phyloP scores from a whole-genome alignment of 352 stramenopile species.

The Phytophthora pistaciae region DNA sequence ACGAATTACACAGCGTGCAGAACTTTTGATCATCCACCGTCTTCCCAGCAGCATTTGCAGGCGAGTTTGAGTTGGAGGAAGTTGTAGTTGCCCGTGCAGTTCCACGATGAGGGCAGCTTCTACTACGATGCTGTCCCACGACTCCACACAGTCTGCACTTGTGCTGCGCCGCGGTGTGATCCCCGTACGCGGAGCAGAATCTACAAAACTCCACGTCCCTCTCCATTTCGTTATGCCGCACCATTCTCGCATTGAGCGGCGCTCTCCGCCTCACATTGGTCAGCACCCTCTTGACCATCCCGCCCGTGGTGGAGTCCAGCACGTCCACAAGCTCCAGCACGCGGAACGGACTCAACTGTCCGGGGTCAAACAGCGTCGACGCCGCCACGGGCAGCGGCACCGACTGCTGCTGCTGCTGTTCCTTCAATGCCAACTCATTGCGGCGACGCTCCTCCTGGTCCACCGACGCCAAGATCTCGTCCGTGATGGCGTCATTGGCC shows the following conservation, averaged over 20 bases:
- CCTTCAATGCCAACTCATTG: slow-evolving; percentile 36
- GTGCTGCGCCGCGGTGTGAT: slow-evolving; percentile 71
- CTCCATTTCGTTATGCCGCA: slow-evolving; percentile 34
- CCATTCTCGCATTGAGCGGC: slow-evolving; percentile 47
- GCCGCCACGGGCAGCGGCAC: slow-evolving; percentile 1
- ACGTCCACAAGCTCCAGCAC: slow-evolving; percentile 82
- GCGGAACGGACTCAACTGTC: slow-evolving; percentile 61
- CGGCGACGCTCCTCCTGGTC: slow-evolving; percentile 62
- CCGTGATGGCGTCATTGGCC: slow-evolving; percentile 76
- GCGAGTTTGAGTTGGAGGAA: neutral
- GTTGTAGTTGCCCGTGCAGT: neutral
- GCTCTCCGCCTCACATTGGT: slow-evolving; percentile 68
- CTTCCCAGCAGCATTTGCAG: slow-evolving; percentile 5
- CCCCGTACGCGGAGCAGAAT: slow-evolving; percentile 76
- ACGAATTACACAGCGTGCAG: slow-evolving; percentile 68
- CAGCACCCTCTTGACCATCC: slow-evolving; percentile 79
- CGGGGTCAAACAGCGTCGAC: slow-evolving; percentile 27
- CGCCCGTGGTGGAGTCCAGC: slow-evolving; percentile 77
- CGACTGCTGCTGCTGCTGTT: slow-evolving; percentile 5
- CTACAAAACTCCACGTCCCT: slow-evolving; percentile 71
- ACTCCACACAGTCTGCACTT: slow-evolving; percentile 71
- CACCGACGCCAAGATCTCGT: slow-evolving; percentile 76
- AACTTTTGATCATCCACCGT: slow-evolving; percentile 46
- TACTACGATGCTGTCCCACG: slow-evolving; percentile 68
- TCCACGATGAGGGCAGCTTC: slow-evolving; percentile 50